A percentile compares a stretch with the other conserved stretches of the same genome.
Evolutionary conservation across 2,329 filamentous ascomycete genomes (phyloP).

Genomic region (Aureobasidium sp.): DNA sequence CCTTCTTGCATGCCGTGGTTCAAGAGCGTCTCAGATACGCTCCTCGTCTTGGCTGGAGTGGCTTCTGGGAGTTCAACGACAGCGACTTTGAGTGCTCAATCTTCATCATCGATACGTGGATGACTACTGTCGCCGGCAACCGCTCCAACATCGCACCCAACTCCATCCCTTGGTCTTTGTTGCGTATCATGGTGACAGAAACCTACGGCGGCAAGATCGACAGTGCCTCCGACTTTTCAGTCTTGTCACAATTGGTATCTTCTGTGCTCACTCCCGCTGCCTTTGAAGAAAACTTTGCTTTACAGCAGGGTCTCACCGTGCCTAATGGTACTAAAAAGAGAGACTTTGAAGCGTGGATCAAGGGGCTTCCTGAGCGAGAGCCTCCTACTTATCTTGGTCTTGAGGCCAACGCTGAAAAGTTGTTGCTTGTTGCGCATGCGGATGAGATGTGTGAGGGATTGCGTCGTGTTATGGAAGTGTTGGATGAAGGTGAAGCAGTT

Average conservation of each 20-base stretch:
- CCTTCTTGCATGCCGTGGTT: conserved; percentile 95
- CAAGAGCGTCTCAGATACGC: conserved; percentile 97
- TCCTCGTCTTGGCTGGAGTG: conserved; percentile 95
- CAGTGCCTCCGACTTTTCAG: conserved; percentile 83
- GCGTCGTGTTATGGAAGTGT: conserved; percentile 83
- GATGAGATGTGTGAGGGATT: conserved; percentile 86
- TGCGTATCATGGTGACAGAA: conserved; percentile 89
- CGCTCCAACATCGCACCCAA: conserved; percentile 93
- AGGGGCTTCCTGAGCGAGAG: conserved; percentile 91
- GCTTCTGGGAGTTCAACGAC: conserved; percentile 99
- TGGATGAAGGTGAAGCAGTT: conserved; percentile 95
- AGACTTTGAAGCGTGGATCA: conserved; percentile 93
- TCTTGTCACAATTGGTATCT: conserved; percentile 77
- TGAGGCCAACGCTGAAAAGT: conserved; percentile 96
- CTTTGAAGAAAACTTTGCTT: conserved; percentile 92
- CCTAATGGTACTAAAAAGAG: conserved; percentile 84
- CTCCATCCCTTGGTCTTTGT: conserved; percentile 97
- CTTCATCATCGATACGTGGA: conserved; percentile 96
- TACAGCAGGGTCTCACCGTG: conserved; percentile 67
- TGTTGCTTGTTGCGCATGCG: conserved; percentile 90
- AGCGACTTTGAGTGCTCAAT: conserved; percentile 98
- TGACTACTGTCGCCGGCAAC: conserved; percentile 82
- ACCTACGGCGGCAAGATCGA: conserved; percentile 99
- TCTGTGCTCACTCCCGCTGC: conserved; percentile 86
- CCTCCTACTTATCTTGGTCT: conserved; percentile 95